Evolutionary conservation across 2,329 filamentous ascomycete genomes (phyloP), one percentile per base, ranked within the genome.

Genomic region (Byssothecium circinans): DNA sequence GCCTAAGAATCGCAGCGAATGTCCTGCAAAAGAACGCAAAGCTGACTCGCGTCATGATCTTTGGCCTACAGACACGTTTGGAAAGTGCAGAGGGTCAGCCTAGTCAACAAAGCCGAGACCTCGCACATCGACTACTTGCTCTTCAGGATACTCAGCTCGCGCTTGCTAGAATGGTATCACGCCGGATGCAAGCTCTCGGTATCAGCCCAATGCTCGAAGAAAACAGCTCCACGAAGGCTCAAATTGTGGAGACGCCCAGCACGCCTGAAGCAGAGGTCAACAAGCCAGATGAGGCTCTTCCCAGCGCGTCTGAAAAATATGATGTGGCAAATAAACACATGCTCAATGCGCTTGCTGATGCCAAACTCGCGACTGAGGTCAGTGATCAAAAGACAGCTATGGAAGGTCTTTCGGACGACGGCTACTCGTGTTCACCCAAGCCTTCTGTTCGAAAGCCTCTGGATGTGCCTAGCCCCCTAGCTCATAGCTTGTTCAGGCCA

Each of bases 71-170:
- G 30, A 56, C 57, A 14, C 59, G 60, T n/a, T 54, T 65, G 5
- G 62, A 67, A 15, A 56, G 59, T 23, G 47, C 52, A 6, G 47
- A 54, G 4, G 52, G 50, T 6, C 49, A 43, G 10, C 43, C 35
- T 15, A 43, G 56, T 10, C 46, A 52, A 8, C 34, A 57, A 10
- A 61, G 56, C 36, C 56, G 59, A 35, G 55, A 60, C 20, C 45
- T 66, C 5, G 48, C 56, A 11, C 56, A 66, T 25, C 61, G 52
- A 20, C 42, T 69, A 5, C 49, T 65, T 3, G 58, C 61, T 4
- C 39, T 69, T 10, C 50, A 61, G 36, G 65, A 69, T 27, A 67
- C 64, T 15, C 62, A 68, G 37, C 51, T 63, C 43, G 62, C 63
- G 25, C 42, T 69, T 11, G 30, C 50, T 12, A 54, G 55, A 34